Evolutionary conservation across 345 rosid species (phyloP).

Genomic region (Murraya koenigii): DNA sequence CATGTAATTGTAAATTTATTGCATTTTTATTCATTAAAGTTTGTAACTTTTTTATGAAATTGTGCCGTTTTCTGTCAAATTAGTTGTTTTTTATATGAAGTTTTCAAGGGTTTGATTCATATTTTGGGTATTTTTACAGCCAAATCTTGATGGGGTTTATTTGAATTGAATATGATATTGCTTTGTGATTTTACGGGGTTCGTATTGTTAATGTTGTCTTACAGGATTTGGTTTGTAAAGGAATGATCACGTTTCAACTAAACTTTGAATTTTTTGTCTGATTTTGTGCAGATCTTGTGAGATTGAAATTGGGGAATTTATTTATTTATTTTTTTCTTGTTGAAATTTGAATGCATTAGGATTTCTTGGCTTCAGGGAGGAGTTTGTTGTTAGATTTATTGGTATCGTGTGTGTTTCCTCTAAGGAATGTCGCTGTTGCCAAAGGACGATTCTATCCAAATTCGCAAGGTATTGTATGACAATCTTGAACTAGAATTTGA

Average conservation of each 20-base stretch:
- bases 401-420: not conserved
- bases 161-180: not conserved
- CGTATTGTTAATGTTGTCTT: not conserved
- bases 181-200: slow-evolving; percentile 1
- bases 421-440: slow-evolving; percentile 61
- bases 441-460: slow-evolving; percentile 65
- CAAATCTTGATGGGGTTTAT: not conserved
- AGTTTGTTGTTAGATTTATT: not conserved
- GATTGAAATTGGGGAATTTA: not conserved
- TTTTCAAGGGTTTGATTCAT: slow-evolving; percentile 3
- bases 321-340: not conserved
- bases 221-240: not conserved
- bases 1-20: not conserved
- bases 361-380: slow-evolving; percentile 4
- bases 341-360: not conserved
- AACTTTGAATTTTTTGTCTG: not conserved
- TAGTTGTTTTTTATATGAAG: not conserved
- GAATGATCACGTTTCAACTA: not conserved
- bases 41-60: not conserved
- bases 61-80: not conserved
- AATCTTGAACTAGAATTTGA: slow-evolving; percentile 66
- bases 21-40: not conserved
- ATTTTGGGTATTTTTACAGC: not conserved
- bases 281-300: slow-evolving; percentile 22
- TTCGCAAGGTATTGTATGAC: slow-evolving; percentile 74